Evolutionary conservation across 2,329 filamentous ascomycete species (phyloP).

Genomic region (Paraphoma chrysanthemicola): DNA sequence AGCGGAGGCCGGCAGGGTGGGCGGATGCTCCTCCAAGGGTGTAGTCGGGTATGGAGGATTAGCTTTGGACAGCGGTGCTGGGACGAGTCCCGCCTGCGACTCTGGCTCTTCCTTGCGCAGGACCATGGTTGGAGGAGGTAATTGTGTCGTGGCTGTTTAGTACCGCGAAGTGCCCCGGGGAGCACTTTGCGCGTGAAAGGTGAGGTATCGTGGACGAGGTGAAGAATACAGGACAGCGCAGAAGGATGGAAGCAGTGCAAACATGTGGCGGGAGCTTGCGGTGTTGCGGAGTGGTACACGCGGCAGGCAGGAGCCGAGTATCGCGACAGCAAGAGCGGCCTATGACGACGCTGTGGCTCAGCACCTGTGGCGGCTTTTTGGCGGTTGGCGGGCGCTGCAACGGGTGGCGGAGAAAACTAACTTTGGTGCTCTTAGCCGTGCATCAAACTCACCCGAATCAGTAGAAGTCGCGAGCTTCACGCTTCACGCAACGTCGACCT

Average conservation of each 20-base stretch:
- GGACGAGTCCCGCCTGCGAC: slow-evolving; percentile 44
- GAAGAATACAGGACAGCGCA: neutral
- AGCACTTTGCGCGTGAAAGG: neutral
- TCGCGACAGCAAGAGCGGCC: neutral
- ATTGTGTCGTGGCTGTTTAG: slow-evolving; percentile 3
- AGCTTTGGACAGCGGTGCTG: slow-evolving; percentile 48
- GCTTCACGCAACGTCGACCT: neutral
- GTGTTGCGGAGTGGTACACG: neutral
- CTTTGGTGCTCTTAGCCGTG: neutral
- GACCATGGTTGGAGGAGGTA: slow-evolving; percentile 47
- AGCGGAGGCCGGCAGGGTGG: slow-evolving; percentile 24
- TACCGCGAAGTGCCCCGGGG: slow-evolving; percentile 1
- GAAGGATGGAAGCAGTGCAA: neutral
- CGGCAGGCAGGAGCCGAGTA: neutral
- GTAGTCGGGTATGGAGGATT: slow-evolving; percentile 56
- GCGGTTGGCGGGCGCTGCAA: slow-evolving; percentile 17
- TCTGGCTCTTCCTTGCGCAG: slow-evolving; percentile 50
- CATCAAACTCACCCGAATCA: slow-evolving; percentile 1
- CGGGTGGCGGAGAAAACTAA: neutral
- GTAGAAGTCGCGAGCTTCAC: neutral
- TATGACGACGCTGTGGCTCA: neutral
- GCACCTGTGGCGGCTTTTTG: neutral
- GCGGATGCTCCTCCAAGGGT: slow-evolving; percentile 43
- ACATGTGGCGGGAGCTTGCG: neutral
- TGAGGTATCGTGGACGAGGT: slow-evolving; percentile 1